Base-by-base conservation (phyloP, 768 basidiomycete species). In the Scleroderma citrinum region DNA sequence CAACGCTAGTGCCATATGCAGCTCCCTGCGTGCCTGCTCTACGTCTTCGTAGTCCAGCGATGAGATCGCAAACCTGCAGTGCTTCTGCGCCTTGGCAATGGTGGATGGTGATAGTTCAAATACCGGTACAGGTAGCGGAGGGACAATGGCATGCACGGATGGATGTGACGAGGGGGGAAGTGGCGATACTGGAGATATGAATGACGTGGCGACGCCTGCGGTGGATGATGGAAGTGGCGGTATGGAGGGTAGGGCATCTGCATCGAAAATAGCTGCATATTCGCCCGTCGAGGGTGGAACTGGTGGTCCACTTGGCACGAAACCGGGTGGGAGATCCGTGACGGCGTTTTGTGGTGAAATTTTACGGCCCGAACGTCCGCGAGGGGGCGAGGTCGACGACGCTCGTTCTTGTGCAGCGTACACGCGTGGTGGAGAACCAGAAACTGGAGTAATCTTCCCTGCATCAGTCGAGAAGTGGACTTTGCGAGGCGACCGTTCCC, bases 31-130 rank as follows among this genome's bases (percentile, higher is more conserved):
- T 16, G 95, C 95, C 58, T 89, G 87, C 54, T 87, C 86, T 10
- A 76, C 74, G 66, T 99, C 95, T 62, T 98, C 95, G 63, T 94
- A 97, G 61, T 97, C 92, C 47, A 99, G 72, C n/a, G 96, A 82
- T 26, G 89, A 92, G 49, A 97, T 90, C 7, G 95, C 95, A 69
- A 87, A 96, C 46, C 80, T 78, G 57, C 92, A 92, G 58, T 94
- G 92, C 62, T 89, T 96, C 74, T 99, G 94, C 13, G 80, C 81
- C 53, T 85, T 81, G 17, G 83, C 74, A 21, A 96, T 76, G 46
- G 82, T 61, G 46, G 71, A 71, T 4, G 87, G 81, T 1, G 86
- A 80, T 40, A 92, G 66, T 29, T 83, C 82, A 19, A 50, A 46
- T 16, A 61, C 44, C 19, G 54, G 41, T 49, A 61, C 8, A 61